Evolutionary conservation across 1,284 basidiomycete species (phyloP), one percentile per base, ranked within the genome.

Genomic region (Pholiota adiposa): DNA sequence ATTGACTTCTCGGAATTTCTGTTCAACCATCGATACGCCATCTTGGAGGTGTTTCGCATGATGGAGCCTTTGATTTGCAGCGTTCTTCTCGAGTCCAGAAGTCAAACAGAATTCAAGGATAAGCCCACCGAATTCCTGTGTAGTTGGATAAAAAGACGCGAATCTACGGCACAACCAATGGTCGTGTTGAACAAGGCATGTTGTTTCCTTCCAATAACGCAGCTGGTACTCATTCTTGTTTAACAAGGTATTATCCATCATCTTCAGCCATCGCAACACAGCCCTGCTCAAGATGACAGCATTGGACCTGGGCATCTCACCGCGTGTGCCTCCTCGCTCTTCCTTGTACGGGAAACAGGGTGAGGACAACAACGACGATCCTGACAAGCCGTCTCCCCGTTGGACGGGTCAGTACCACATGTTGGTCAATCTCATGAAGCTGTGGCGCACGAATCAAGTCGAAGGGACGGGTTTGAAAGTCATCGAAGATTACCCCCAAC

Each of bases 101-200:
- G 49, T 8, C 27, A 50, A 9, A 50, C 29, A 11, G 49, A 50
- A n/a, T 50, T 50, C 49, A 50, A 50, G n/a, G 49, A 50, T 31
- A 11, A 18, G 6, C 49, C 49, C 3, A 50, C 29, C n/a, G 49
- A 50, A 19, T 16, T 50, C 11, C 31, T 50, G 2, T n/a, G 14
- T 18, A 16, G 27, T 9, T 50, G 49, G 49, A 29, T 50, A 11
- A 27, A 3, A 18, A 23, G 49, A 16, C 49, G n/a, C n/a, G n/a
- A 31, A 33, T 6, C 49, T 25, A 2, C 9, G n/a, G 3, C 2
- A 19, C 14, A 8, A 2, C 9, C 49, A 8, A 3, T 33, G 8
- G 5, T 1, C 2, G 49, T 50, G 3, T 16, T 50, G 4, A 33
- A 50, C 31, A 33, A 34, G 7, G 49, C 18, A 29, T 5, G 49